phyloP scores from a whole-genome alignment of 106 monocot species.

The Dioscorea dumetorum region DNA sequence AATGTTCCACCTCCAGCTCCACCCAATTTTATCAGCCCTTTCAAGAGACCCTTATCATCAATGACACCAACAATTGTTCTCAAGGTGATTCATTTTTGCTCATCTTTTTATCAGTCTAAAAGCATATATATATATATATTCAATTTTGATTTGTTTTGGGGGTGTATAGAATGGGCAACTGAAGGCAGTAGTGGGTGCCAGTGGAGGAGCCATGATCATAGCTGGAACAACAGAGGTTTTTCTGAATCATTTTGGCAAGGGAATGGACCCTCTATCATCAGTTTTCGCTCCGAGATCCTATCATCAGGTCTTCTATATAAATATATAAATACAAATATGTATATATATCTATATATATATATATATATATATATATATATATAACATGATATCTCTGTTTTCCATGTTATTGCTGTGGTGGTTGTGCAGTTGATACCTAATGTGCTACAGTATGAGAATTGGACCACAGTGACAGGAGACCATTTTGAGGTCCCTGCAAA shows the following conservation, averaged over 20 bases:
- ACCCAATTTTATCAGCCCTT: conserved; percentile 73
- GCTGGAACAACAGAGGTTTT: conserved; percentile 65
- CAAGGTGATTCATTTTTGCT: conserved; percentile 33
- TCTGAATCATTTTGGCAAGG: conserved; percentile 68
- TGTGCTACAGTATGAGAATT: conserved; percentile 81
- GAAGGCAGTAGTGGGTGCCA: conserved; percentile 67
- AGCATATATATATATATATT: no score
- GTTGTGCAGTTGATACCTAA: conserved; percentile 76
- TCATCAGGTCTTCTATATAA: conserved; percentile 33
- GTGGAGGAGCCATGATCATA: conserved; percentile 76
- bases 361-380: no score
- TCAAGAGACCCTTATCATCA: conserved; percentile 84
- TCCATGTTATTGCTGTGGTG: no score
- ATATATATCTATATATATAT: no score
- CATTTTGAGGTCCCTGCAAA: conserved; percentile 56
- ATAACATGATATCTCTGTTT: no score
- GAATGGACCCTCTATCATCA: conserved; percentile 77
- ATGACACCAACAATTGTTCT: conserved; percentile 87
- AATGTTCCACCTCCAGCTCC: conserved; percentile 63
- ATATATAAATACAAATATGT: no score
- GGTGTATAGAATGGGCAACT: conserved; percentile 58
- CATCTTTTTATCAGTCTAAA: no score
- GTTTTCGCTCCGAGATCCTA: conserved; percentile 62
- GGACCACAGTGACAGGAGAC: conserved; percentile 68
- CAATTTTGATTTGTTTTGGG: background rate